Evolutionary conservation across 2,329 filamentous ascomycete genomes (phyloP).

Genomic region (Aspergillus sp.): DNA sequence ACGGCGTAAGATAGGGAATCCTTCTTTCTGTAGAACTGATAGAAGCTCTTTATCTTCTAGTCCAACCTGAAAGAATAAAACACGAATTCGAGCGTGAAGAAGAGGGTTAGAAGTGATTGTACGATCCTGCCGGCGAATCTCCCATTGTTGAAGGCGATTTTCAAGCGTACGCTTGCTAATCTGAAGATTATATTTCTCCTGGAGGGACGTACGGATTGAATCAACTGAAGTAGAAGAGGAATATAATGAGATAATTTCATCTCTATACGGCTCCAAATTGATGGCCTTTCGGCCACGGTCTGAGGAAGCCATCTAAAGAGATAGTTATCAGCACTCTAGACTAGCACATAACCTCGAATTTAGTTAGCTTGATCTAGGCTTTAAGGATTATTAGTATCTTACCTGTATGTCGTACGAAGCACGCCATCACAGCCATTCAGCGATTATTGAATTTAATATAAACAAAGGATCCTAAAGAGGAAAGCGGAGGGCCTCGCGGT

Average conservation of each 20-base stretch:
- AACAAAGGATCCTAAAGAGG: neutral
- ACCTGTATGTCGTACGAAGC: neutral
- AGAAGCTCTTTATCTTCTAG: slow-evolving; percentile 12
- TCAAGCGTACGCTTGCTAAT: slow-evolving; percentile 14
- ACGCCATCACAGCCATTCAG: neutral
- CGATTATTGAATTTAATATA: neutral
- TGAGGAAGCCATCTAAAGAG: neutral
- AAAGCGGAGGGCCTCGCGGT: neutral
- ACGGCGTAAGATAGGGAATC: slow-evolving; percentile 7
- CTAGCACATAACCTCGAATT: no score
- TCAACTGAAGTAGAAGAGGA: slow-evolving; percentile 1
- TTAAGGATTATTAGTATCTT: neutral
- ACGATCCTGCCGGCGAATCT: slow-evolving; percentile 7
- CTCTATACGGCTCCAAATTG: slow-evolving; percentile 38
- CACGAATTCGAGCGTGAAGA: slow-evolving; percentile 10
- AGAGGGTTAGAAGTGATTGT: neutral
- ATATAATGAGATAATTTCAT: slow-evolving; percentile 21
- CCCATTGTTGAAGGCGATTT: slow-evolving; percentile 12
- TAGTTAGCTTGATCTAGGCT: neutral
- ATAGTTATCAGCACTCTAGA: neutral
- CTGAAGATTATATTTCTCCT: neutral
- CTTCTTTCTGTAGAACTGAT: slow-evolving; percentile 12
- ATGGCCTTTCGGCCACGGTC: neutral
- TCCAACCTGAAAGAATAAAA: slow-evolving; percentile 12
- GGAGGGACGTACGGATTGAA: neutral